phyloP scores from a whole-genome alignment of 164 flowering plant species.

The Magnolia officinalis region DNA sequence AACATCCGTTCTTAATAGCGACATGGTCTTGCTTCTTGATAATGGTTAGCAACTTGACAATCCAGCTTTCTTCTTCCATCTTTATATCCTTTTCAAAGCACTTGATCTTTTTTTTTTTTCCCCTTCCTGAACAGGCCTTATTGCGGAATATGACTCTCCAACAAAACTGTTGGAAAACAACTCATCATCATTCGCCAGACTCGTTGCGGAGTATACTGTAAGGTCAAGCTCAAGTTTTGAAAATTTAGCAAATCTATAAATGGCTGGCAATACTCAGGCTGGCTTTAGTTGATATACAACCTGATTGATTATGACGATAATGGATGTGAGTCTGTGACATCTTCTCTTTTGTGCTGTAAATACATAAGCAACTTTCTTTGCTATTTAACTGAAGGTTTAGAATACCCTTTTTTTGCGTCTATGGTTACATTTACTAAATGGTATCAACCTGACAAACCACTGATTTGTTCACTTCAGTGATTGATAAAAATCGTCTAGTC shows the following conservation, averaged over 20 bases:
- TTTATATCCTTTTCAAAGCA: neutral
- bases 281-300: neutral
- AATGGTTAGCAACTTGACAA: conserved; percentile 40
- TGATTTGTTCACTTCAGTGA: no score
- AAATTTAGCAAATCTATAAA: neutral
- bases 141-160: conserved; percentile 62
- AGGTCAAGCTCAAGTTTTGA: conserved; percentile 45
- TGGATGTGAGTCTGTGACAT: neutral
- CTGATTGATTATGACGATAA: neutral
- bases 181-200: conserved; percentile 62
- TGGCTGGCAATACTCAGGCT: neutral
- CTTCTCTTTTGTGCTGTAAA: neutral
- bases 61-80: neutral
- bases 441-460: neutral
- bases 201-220: conserved; percentile 60
- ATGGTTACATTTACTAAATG: no score
- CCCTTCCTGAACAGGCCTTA: conserved; percentile 38
- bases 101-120: neutral
- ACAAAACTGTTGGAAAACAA: conserved; percentile 53
- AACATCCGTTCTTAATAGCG: conserved; percentile 70
- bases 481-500: no score
- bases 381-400: no score
- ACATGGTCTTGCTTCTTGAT: conserved; percentile 66
- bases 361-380: neutral
- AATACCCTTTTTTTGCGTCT: neutral